These are phyloP conservation scores for Rhodamnia argentea DNA, from an alignment of 345 rosid genomes.

Conservation along the genomic window DNA sequence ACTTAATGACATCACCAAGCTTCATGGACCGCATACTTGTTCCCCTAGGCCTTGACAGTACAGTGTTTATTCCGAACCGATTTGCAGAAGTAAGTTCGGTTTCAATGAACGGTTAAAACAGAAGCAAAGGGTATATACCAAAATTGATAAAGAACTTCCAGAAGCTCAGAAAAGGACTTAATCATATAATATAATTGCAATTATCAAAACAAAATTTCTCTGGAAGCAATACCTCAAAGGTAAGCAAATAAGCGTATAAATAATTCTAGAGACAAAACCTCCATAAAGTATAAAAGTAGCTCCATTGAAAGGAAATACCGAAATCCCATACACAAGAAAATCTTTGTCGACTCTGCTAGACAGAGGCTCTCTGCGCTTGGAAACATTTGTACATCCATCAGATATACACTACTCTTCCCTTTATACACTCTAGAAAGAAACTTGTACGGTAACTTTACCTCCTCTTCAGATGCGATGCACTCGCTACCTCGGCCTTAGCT, in stretches of 20 bases:
- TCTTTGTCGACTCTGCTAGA: conserved; percentile 12
- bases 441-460: conserved; percentile 17
- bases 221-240: neutral
- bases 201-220: neutral
- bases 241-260: neutral
- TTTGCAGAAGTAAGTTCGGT: neutral
- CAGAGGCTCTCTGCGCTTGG: conserved; percentile 10
- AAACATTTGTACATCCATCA: conserved; percentile 33
- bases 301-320: neutral
- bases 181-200: neutral
- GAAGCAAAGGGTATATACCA: neutral
- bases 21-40: neutral
- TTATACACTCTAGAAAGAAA: conserved; percentile 25
- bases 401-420: conserved; percentile 15
- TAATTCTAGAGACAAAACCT: neutral
- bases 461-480: neutral
- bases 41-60: neutral
- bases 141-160: neutral
- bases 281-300: neutral
- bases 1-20: neutral
- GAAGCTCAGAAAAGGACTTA: neutral
- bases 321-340: conserved; percentile 19
- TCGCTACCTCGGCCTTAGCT: conserved; percentile 7
- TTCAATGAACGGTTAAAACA: neutral
- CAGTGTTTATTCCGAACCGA: neutral